Conservation (phyloP, 2,329 filamentous ascomycete species). For the Allantophomopsis cytisporea region DNA sequence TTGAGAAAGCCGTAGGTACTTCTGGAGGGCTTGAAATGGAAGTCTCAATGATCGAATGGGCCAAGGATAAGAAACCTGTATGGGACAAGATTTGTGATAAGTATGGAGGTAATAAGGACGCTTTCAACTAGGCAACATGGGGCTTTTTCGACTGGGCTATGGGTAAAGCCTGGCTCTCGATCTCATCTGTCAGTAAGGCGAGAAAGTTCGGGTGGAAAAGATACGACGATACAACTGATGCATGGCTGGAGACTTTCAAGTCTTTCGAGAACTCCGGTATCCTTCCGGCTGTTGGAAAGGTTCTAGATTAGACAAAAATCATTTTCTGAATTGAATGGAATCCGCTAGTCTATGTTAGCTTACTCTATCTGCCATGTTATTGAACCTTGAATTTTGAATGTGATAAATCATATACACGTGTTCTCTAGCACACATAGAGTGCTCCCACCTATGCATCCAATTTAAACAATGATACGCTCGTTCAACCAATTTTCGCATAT, state of each 20-base stretch:
- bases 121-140: slow-evolving; percentile 27
- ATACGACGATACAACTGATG: slow-evolving; percentile 12
- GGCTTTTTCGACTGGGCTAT: slow-evolving; percentile 19
- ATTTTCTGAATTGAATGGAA: too few species aligned
- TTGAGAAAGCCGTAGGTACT: neutral
- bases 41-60: slow-evolving; percentile 2
- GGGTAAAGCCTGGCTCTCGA: slow-evolving; percentile 8
- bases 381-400: too few species aligned
- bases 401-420: too few species aligned
- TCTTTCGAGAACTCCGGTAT: slow-evolving; percentile 2
- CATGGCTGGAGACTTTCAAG: too few species aligned
- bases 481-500: too few species aligned
- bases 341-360: too few species aligned
- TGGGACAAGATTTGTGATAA: slow-evolving; percentile 4
- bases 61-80: slow-evolving; percentile 3
- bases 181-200: slow-evolving; percentile 12
- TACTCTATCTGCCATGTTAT: too few species aligned
- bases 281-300: too few species aligned
- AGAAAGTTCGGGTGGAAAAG: slow-evolving; percentile 11
- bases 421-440: too few species aligned
- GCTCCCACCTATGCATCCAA: too few species aligned
- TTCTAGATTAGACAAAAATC: too few species aligned
- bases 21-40: neutral
- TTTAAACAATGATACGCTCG: too few species aligned
- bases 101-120: slow-evolving; percentile 1